Evolutionary conservation across 192 early-diverging fungal genomes (phyloP).

Genomic region (Bifiguratus adelaidae): DNA sequence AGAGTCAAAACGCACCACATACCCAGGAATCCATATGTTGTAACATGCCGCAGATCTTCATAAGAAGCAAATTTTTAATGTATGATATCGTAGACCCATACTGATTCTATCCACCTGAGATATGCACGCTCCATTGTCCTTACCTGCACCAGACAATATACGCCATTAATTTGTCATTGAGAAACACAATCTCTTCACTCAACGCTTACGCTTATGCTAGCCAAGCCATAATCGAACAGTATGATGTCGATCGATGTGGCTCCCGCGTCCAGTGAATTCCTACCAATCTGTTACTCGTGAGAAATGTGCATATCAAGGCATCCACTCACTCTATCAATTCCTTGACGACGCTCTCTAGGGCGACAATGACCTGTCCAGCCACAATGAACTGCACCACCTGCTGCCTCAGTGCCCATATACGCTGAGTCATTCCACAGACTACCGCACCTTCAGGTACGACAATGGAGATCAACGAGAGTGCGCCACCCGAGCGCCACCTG

Average conservation of each 20-base stretch:
- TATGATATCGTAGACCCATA: constrained; percentile 18
- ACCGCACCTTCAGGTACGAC: no score
- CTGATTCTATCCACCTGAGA: constrained; percentile 8
- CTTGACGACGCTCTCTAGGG: constrained; percentile 17
- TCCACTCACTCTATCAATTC: constrained; percentile 24
- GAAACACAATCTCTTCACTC: no score
- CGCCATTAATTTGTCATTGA: not conserved
- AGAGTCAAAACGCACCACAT: not conserved
- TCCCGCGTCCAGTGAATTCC: constrained; percentile 27
- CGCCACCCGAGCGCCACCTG: no score
- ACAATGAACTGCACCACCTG: constrained; percentile 8
- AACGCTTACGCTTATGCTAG: constrained; percentile 11
- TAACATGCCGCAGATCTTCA: constrained; percentile 8
- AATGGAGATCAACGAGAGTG: no score
- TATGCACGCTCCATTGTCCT: constrained; percentile 24
- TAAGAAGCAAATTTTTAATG: constrained; percentile 22
- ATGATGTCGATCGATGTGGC: constrained; percentile 19
- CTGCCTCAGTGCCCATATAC: constrained; percentile 14
- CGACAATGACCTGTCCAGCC: constrained; percentile 23
- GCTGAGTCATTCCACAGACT: no score
- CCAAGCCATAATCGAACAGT: constrained; percentile 15
- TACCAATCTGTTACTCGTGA: no score
- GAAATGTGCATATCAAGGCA: no score
- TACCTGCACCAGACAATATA: constrained; percentile 6
- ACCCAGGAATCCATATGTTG: constrained; percentile 24